These are phyloP conservation scores for Didymella lethalis DNA, from an alignment of 2,329 filamentous ascomycete species.

Conservation along the genomic window DNA sequence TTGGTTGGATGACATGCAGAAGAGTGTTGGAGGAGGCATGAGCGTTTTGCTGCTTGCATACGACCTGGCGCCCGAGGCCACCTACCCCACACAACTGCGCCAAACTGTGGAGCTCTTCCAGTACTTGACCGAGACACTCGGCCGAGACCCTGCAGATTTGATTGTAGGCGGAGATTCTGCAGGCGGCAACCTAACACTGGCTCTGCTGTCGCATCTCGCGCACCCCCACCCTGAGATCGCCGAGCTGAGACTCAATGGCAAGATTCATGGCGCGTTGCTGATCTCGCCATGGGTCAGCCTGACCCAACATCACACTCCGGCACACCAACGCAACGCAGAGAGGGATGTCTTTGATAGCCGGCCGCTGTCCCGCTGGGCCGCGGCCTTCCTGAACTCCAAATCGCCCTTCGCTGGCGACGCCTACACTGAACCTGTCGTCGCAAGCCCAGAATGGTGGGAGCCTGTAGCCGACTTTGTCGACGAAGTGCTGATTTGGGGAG, in stretches of 20 bases:
- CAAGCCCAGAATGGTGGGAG: slow-evolving; percentile 63
- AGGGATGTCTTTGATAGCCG: slow-evolving; percentile 60
- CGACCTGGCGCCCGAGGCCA: slow-evolving; percentile 59
- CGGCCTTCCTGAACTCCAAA: slow-evolving; percentile 56
- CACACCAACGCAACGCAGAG: slow-evolving; percentile 56
- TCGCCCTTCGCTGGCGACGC: slow-evolving; percentile 58
- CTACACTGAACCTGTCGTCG: slow-evolving; percentile 63
- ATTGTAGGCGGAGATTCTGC: slow-evolving; percentile 63
- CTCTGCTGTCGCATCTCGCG: slow-evolving; percentile 59
- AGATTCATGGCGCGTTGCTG: slow-evolving; percentile 61
- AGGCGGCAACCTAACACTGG: slow-evolving; percentile 59
- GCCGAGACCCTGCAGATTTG: slow-evolving; percentile 52
- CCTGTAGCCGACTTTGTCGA: slow-evolving; percentile 55
- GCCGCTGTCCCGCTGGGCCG: slow-evolving; percentile 56
- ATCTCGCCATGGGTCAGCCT: slow-evolving; percentile 68
- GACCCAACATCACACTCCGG: slow-evolving; percentile 52
- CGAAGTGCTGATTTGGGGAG: slow-evolving; percentile 62
- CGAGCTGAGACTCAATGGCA: slow-evolving; percentile 51
- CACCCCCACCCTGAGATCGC: slow-evolving; percentile 65
- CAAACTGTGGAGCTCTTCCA: slow-evolving; percentile 57
- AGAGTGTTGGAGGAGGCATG: slow-evolving; percentile 57
- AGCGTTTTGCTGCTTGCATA: slow-evolving; percentile 65
- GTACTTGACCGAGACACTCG: slow-evolving; percentile 51
- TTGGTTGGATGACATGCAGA: slow-evolving; percentile 57
- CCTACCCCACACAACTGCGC: slow-evolving; percentile 59